Evolutionary conservation across 2,329 filamentous ascomycete genomes (phyloP), one percentile per base, ranked within the genome.

Genomic region (Trichophyton rubrum): DNA sequence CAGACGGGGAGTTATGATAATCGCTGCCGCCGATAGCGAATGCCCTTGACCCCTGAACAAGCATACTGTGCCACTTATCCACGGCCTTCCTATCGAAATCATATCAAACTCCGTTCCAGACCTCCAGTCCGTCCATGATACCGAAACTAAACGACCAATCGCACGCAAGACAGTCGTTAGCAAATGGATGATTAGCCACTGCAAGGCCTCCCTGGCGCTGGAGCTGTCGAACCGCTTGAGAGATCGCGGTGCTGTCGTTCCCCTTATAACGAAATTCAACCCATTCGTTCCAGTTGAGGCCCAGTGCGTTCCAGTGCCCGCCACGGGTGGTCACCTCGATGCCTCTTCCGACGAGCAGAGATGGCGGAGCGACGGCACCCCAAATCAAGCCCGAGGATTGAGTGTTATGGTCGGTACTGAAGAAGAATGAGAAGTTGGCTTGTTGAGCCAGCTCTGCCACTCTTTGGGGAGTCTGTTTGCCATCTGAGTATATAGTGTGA

Each of bases 321-420:
- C 61, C 56, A 7, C 66, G 62, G 5, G 66, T 68, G 7, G 66
- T 68, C 6, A 68, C 66, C 49, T 68, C 66, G 51, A 68, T 68
- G 8, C 63, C 66, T 22, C 66, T 62, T 27, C 66, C 62, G 51
- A 67, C 59, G 15, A 68, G 62, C 4, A 68, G 59, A 33, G 64
- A 56, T 5, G 30, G 27, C 6, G 64, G 64, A 15, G 65, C 66
- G 13, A 64, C 59, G 2, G 61, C 35, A 17, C 64, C 66, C 43
- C 63, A 60, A n/a, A 66, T 62, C 45, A 64, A 56, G 60, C 66
- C 66, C 35, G 62, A 61, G 11, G 60, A 63, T 51, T 66, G 64
- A 22, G 66, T 68, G 59, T 68, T 67, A 59, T 68, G 66, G 13
- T 68, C 66, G 17, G 62, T 65, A 59, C 64, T 65, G 64, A 68